These are phyloP conservation scores for Aspergillus taichungensis DNA, from an alignment of 495 filamentous ascomycete genomes.

Conservation along the genomic window DNA sequence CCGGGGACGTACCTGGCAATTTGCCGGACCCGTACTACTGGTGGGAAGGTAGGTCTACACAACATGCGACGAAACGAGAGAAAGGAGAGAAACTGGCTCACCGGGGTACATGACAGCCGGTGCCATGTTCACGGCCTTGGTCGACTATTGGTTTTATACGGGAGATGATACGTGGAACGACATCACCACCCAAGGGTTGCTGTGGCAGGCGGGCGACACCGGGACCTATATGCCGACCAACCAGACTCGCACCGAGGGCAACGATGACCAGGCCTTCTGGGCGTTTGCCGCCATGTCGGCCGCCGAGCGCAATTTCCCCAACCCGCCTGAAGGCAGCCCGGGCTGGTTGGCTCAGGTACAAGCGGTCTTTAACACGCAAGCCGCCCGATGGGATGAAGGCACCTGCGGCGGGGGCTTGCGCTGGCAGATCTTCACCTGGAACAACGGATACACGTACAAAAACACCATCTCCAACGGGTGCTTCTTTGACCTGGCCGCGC, in stretches of 20 bases:
- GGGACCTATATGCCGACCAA: conserved; percentile 68
- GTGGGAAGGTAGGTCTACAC: conserved; percentile 44
- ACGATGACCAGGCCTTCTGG: conserved; percentile 83
- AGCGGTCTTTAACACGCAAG: conserved; percentile 65
- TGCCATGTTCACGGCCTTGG: conserved; percentile 58
- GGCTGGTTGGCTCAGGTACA: conserved; percentile 67
- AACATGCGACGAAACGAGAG: no score
- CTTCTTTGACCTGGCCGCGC: conserved; percentile 67
- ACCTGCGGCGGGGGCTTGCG: conserved; percentile 59
- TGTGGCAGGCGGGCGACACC: conserved; percentile 56
- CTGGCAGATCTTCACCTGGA: conserved; percentile 74
- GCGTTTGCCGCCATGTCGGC: conserved; percentile 67
- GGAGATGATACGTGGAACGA: conserved; percentile 62
- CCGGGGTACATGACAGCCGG: conserved; percentile 28
- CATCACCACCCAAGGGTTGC: conserved; percentile 51
- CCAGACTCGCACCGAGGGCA: conserved; percentile 63
- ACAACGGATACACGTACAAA: conserved; percentile 69
- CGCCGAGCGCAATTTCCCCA: conserved; percentile 61
- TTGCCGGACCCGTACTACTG: conserved; percentile 67
- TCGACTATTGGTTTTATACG: conserved; percentile 76
- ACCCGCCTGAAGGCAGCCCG: conserved; percentile 41
- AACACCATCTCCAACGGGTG: conserved; percentile 67
- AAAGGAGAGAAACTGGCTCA: no score
- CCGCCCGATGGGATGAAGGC: conserved; percentile 54
- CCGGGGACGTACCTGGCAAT: conserved; percentile 59